These are phyloP conservation scores for Yarrowia sp. DNA, from an alignment of 805 yeast species.

Conservation along the genomic window DNA sequence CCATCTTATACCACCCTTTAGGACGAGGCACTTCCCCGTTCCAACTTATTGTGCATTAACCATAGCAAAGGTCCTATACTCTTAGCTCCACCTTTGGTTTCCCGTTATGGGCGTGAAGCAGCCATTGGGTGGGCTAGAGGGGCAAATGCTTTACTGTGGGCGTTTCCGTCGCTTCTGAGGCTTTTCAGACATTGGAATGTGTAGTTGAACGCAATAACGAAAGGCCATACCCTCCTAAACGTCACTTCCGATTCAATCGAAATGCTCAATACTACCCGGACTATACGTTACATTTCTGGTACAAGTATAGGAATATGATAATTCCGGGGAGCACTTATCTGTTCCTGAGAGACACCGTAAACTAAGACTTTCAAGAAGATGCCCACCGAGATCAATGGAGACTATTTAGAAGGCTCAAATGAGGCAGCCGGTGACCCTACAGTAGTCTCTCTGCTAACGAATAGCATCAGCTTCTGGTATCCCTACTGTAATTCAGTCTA, in stretches of 20 bases:
- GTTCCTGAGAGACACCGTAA: neutral
- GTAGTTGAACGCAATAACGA: too few species aligned
- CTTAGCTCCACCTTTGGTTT: neutral
- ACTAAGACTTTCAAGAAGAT: neutral
- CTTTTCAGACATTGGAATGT: too few species aligned
- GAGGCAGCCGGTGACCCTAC: neutral
- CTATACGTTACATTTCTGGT: neutral
- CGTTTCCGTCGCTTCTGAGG: too few species aligned
- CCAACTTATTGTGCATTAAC: too few species aligned
- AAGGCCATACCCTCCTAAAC: too few species aligned
- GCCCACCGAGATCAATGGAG: neutral
- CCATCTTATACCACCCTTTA: neutral
- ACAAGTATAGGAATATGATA: neutral
- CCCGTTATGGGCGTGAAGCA: neutral
- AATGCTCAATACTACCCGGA: too few species aligned
- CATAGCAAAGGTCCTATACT: neutral
- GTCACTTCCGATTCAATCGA: too few species aligned
- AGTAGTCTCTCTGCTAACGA: neutral
- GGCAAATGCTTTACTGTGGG: too few species aligned
- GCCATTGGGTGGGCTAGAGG: neutral
- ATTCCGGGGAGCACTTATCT: constrained; percentile 1
- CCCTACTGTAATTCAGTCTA: too few species aligned
- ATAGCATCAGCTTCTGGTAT: too few species aligned
- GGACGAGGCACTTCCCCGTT: too few species aligned
- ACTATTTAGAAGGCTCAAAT: neutral